A percentile compares a stretch with the other conserved stretches of the same genome.
phyloP scores from a whole-genome alignment of 1,139 yeast genomes.

The Pichiaceae sp. region DNA sequence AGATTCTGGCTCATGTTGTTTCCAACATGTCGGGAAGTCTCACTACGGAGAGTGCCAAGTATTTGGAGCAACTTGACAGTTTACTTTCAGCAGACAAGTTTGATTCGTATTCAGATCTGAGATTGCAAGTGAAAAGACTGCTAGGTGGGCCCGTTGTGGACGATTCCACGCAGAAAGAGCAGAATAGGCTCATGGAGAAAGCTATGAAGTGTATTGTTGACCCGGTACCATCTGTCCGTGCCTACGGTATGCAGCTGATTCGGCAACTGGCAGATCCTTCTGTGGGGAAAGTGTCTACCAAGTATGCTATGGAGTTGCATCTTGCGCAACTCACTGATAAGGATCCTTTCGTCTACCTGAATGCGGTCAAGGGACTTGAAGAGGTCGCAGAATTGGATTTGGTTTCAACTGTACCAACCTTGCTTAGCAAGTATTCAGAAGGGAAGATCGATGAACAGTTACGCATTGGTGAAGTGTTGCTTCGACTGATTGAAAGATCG shows the following conservation, averaged over 20 bases:
- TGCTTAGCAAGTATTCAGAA: slow-evolving; percentile 29
- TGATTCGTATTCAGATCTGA: not conserved
- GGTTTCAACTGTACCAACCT: slow-evolving; percentile 22
- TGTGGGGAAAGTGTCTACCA: slow-evolving; percentile 36
- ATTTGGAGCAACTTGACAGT: slow-evolving; percentile 6
- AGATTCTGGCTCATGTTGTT: slow-evolving; percentile 3
- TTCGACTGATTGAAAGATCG: slow-evolving; percentile 43
- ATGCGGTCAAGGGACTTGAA: slow-evolving; percentile 72
- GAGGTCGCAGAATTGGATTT: slow-evolving; percentile 34
- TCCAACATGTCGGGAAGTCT: not conserved
- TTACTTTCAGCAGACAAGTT: slow-evolving; percentile 5
- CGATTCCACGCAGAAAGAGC: slow-evolving; percentile 17
- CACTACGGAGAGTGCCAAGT: slow-evolving; percentile 5
- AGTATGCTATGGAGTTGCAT: slow-evolving; percentile 51
- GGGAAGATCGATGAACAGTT: slow-evolving; percentile 47
- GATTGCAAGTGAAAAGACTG: not conserved
- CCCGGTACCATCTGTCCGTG: slow-evolving; percentile 75
- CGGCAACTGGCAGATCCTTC: slow-evolving; percentile 46
- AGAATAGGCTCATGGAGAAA: slow-evolving; percentile 30
- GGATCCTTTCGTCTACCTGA: slow-evolving; percentile 82
- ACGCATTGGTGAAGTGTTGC: slow-evolving; percentile 72
- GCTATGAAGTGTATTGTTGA: slow-evolving; percentile 69
- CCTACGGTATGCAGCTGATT: slow-evolving; percentile 70
- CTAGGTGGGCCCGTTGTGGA: not conserved
- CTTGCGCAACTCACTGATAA: slow-evolving; percentile 60